phyloP scores from a whole-genome alignment of 1,284 basidiomycete species.

The Gymnopus androsaceus region DNA sequence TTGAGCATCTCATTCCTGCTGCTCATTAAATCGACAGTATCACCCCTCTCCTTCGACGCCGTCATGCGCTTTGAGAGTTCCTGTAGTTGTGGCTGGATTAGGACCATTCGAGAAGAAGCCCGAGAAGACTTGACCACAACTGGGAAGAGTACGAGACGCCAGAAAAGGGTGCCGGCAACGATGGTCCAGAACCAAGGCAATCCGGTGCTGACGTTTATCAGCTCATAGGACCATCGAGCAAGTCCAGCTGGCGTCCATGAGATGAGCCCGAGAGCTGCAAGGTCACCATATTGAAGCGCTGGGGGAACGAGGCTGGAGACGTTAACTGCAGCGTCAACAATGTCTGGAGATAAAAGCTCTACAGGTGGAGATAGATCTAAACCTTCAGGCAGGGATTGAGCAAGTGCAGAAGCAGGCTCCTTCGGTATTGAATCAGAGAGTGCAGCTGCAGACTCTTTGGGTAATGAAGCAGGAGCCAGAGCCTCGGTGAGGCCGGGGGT shows the following conservation, averaged over 20 bases:
- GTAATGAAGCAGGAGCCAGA: not conserved
- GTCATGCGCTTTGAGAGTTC: conserved; percentile 39
- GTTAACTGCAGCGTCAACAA: conserved; percentile 19
- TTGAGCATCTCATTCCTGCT: conserved; percentile 59
- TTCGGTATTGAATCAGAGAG: not conserved
- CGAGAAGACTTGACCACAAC: conserved; percentile 67
- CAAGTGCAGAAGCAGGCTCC: not conserved
- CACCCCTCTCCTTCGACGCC: conserved; percentile 46
- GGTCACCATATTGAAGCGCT: conserved; percentile 76
- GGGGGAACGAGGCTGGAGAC: conserved; percentile 17
- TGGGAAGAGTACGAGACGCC: conserved; percentile 73
- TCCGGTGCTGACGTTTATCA: conserved; percentile 72
- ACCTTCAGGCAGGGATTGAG: conserved; percentile 4
- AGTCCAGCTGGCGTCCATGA: conserved; percentile 63
- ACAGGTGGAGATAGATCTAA: conserved; percentile 5
- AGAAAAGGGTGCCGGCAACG: conserved; percentile 66
- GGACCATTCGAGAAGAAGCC: conserved; percentile 68
- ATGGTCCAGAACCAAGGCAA: conserved; percentile 90
- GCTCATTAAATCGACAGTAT: conserved; percentile 54
- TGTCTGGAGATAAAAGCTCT: conserved; percentile 14
- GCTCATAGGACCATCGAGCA: conserved; percentile 69
- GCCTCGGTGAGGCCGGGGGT: too few species aligned
- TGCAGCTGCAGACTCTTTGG: not conserved
- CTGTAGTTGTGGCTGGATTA: conserved; percentile 63
- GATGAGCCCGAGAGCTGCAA: conserved; percentile 74